Evolutionary conservation across 148 eudicot species (phyloP), one percentile per base, ranked within the genome.

Genomic region (Rhododendron mucronatum): DNA sequence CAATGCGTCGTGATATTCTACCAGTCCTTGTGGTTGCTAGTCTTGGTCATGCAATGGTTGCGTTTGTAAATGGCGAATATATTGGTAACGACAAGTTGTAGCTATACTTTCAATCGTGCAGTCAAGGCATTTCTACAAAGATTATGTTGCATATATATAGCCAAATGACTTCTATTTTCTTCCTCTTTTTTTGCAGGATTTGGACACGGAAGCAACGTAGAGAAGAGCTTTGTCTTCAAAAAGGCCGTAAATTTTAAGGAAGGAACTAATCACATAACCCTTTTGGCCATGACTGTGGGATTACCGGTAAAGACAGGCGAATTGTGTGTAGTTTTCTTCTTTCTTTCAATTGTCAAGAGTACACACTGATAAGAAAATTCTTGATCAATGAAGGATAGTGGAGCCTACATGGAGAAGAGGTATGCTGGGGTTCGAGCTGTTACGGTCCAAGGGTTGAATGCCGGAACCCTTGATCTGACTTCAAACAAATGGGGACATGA

Each of bases 331-430:
- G 51, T 23, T 78, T 41, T 44, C 11, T 30, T 7, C 48, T 55
- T 26, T 45, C 37, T 26, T 26, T 13, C 26, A 21, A 30, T 23
- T 55, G 21, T 8, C 39, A 41, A 33, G 26, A 23, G 71, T 23
- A 65, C 47, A 45, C 37, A 59, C 30, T 85, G 39, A 78, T 45
- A 45, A 78, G 51, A 44, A 33, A 30, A 15, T 65, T 18, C 75
- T 45, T 33, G 30, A 2, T 2, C 26, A 89, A 84, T 92, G 86
- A 67, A 93, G 98, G 93, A 95, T 82, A 92, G 97, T 69, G 99
- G 99, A 88, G 93, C 94, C 86, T 92, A 92, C 86, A 92, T 93
- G 97, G 98, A 96, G 89, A 91, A 91, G 81, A 92, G 98, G 82
- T 92, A 86, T 85, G 89, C 97, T 48, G 99, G 99, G n/a, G 83